Evolutionary conservation across 805 yeast genomes (phyloP).

Genomic region (Starmera amethionina): DNA sequence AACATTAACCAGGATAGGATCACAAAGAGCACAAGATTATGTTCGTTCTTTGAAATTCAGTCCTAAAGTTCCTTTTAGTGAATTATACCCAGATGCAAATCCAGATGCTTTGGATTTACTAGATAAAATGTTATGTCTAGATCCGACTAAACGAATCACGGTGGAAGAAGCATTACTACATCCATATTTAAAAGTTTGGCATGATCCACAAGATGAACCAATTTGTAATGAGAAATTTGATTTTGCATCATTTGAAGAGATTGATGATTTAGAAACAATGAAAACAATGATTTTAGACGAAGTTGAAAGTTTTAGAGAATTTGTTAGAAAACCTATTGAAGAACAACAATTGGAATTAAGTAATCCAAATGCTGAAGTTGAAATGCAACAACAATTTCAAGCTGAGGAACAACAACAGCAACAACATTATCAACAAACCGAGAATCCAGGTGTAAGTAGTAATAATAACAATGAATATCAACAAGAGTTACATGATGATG

Average conservation of each 20-base stretch:
- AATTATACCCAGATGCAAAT: slow-evolving; percentile 75
- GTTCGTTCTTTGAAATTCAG: slow-evolving; percentile 78
- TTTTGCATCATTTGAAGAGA: slow-evolving; percentile 69
- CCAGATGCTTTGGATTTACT: slow-evolving; percentile 79
- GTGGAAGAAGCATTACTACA: slow-evolving; percentile 85
- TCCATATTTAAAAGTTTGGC: slow-evolving; percentile 85
- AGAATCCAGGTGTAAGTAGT: too few relatives aligned
- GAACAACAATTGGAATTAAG: slow-evolving; percentile 34
- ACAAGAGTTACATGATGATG: slow-evolving; percentile 7
- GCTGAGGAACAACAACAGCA: slow-evolving; percentile 8
- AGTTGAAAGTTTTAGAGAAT: slow-evolving; percentile 66
- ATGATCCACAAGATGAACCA: slow-evolving; percentile 88
- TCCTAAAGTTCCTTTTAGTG: slow-evolving; percentile 65
- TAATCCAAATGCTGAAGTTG: slow-evolving; percentile 17
- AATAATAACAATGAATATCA: slow-evolving; percentile 3
- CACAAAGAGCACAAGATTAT: slow-evolving; percentile 84
- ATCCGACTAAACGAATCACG: slow-evolving; percentile 74
- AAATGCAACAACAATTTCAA: slow-evolving; percentile 7
- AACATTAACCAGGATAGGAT: slow-evolving; percentile 61
- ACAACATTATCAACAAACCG: slow-evolving; percentile 10
- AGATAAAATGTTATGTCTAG: slow-evolving; percentile 72
- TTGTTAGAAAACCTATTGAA: slow-evolving; percentile 68
- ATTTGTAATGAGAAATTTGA: slow-evolving; percentile 75
- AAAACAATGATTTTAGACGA: slow-evolving; percentile 71
- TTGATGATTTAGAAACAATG: slow-evolving; percentile 70